Evolutionary conservation across 2,329 filamentous ascomycete species (phyloP), one percentile per base, ranked within the genome.

Genomic region (Pseudogymnoascus sp.): DNA sequence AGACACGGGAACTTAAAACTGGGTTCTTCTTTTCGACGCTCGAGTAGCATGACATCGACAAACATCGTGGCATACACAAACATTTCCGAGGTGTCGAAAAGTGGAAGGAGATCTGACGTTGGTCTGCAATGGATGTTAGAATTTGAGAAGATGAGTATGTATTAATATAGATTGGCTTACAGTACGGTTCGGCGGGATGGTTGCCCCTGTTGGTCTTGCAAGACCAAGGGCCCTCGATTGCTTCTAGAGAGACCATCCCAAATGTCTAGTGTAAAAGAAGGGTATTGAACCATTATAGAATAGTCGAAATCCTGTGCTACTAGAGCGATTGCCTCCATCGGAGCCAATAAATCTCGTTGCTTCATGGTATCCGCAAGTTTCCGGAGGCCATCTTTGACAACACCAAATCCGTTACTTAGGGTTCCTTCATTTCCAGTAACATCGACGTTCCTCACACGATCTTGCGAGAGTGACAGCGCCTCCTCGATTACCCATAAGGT

Each of bases 361-460:
- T 89, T 88, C 88, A 96, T 96, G 0, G 91, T 96, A 68, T 88
- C 82, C 4, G 89, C 80, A 38, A 96, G 76, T 65, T 93, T 90
- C 65, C 85, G 86, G 66, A 96, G 76, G 8, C 38, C 38, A 42
- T 42, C 38, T 42, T 21, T 42, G 38, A 42, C 8, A 42, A 42
- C 16, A 21, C 38, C 38, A 19, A 42, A 42, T 11, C 21, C 38
- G 69, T 86, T 86, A 38, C 84, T 84, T 29, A 83, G 70, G 50
- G 77, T 70, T 50, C 80, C 79, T 42, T 8, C n/a, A 40, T 5
- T n/a, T n/a, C 35, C 5, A 14, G 35, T 37, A 37, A 37, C 13
- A 37, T n/a, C 35, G 35, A 6, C 13, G 35, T 37, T 37, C 13
- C 35, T 37, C 6, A n/a, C 5, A 37, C 35, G 13, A n/a, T 8